Evolutionary conservation across 2,329 filamentous ascomycete genomes (phyloP), one percentile per base, ranked within the genome.

Genomic region (Paramyrothecium sp.): DNA sequence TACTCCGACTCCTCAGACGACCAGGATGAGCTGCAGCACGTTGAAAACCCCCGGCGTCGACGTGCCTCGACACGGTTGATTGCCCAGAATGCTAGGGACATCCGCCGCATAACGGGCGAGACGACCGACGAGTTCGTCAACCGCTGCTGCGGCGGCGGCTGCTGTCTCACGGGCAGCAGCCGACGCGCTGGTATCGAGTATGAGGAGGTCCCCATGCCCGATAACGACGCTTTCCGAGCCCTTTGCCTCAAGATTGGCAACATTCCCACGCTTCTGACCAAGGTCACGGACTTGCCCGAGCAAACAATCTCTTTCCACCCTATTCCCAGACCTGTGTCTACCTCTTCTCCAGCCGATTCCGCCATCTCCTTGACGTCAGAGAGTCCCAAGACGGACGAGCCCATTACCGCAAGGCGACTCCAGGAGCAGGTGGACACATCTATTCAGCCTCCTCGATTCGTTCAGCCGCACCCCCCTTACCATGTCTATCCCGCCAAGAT

Each of bases 381-480:
- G 17, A 68, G 53, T 69, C 33, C 60, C 49, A 56, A 64, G 34
- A 56, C 64, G 34, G 55, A 67, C 20, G 62, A 66, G 55, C 68
- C 68, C 33, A 68, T 73, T 10, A 64, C 64, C 34, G 67, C 79
- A 13, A 75, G 79, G 48, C 38, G 38, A 16, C 13, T 44, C 38
- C 13, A 44, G 13, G 64, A 69, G 51, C 68, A 76, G 44, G 70
- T 86, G 56, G 80, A 88, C 65, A 87, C 85, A 3, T 71, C 76
- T 11, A 80, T 86, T 58, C 89, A 94, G 69, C 94, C 95, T 19
- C 95, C 95, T 7, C 82, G 81, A 58, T 99, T 93, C 68, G 93
- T 99, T 55, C 92, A 97, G 71, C 95, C 95, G 23, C 95, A 99
- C 72, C 92, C 92, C 56, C 95, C 95, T 0, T 95, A 96, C 74